Evolutionary conservation across 2,329 filamentous ascomycete genomes (phyloP).

Genomic region (Escovopsis sp.): DNA sequence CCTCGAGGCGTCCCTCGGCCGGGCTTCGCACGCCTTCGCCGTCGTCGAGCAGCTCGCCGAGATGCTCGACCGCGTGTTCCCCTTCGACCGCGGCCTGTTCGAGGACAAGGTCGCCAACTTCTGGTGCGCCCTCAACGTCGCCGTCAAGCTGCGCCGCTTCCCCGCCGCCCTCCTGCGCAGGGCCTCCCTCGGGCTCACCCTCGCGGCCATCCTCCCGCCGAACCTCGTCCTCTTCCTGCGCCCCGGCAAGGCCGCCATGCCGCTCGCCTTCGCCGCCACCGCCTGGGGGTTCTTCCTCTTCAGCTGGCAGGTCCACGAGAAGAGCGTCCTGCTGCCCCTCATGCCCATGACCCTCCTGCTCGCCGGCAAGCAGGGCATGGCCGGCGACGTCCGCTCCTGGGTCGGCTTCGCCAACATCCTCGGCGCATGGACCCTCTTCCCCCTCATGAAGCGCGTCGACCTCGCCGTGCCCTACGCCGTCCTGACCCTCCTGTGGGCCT

Average conservation of each 20-base stretch:
- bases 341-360: conserved; percentile 87
- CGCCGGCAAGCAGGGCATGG: conserved; percentile 62
- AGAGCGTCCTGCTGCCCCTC: conserved; percentile 83
- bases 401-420: conserved; percentile 91
- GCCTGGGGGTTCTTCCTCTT: conserved; percentile 97
- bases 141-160: conserved; percentile 73
- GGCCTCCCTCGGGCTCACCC: conserved; percentile 58
- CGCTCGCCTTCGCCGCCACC: conserved; percentile 65
- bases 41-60: conserved; percentile 67
- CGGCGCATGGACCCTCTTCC: conserved; percentile 87
- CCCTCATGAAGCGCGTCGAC: conserved; percentile 72
- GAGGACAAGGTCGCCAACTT: conserved; percentile 99
- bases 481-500: conserved; percentile 77
- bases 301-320: conserved; percentile 97
- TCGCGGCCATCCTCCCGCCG: conserved; percentile 62
- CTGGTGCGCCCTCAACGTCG: conserved; percentile 85
- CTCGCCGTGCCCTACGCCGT: conserved; percentile 74
- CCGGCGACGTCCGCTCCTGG: conserved; percentile 68
- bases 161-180: conserved; percentile 58
- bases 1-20: conserved; percentile 44
- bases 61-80: conserved; percentile 83
- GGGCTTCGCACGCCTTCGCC: conserved; percentile 57
- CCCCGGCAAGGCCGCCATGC: conserved; percentile 63
- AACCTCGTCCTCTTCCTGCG: conserved; percentile 67
- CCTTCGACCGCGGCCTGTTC: conserved; percentile 88